A percentile compares a stretch with the other conserved stretches of the same genome.
These are phyloP conservation scores for Lepidium sativum DNA, from an alignment of 345 rosid genomes.

Conservation along the genomic window DNA sequence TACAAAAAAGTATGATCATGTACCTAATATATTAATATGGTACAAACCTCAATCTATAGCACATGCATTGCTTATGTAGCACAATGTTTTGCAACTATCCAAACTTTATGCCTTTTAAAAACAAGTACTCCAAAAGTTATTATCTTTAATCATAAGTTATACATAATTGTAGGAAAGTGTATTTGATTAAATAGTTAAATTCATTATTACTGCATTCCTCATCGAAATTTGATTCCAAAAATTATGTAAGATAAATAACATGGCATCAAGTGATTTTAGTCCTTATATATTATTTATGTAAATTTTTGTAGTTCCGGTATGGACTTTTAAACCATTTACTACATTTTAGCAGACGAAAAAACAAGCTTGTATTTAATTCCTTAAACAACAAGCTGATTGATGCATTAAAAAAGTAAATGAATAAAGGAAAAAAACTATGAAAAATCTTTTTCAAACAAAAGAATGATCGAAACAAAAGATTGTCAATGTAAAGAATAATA, in stretches of 20 bases:
- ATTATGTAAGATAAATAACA: no score
- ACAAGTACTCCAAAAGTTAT: not conserved
- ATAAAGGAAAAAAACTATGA: not conserved
- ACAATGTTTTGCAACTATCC: conserved; percentile 16
- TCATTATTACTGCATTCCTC: no score
- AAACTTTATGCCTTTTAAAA: conserved; percentile 3
- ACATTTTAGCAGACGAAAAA: no score
- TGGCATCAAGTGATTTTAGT: no score
- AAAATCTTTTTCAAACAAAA: not conserved
- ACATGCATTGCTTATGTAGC: conserved; percentile 20
- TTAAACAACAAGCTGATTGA: not conserved
- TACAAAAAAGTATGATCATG: not conserved
- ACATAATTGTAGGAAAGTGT: no score
- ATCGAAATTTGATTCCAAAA: no score
- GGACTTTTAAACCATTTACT: no score
- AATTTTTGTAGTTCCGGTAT: no score
- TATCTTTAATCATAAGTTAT: no score
- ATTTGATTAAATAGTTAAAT: no score
- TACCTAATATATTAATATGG: not conserved
- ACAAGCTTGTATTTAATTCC: no score
- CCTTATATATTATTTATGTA: no score
- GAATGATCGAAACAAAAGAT: not conserved
- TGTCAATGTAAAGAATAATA: conserved; percentile 1
- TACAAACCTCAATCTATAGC: conserved; percentile 3
- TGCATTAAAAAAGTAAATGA: not conserved